Conservation (phyloP, 345 rosid genomes). For the Gossypium anomalum region DNA sequence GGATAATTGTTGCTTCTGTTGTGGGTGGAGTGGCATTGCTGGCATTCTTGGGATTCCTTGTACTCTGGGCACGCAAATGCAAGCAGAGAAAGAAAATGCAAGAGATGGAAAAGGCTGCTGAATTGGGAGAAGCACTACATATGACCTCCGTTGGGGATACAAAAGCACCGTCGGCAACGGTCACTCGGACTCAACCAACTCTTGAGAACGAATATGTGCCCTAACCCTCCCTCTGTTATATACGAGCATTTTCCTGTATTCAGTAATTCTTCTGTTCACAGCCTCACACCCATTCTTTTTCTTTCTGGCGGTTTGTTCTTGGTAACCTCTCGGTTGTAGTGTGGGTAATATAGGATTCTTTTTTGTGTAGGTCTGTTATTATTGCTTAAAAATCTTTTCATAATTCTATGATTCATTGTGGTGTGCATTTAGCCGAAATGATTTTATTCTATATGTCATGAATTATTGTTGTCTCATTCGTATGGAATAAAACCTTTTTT, state of each 20-base stretch:
- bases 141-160: constrained; percentile 79
- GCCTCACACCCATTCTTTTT: constrained; percentile 38
- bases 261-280: constrained; percentile 42
- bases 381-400: constrained; percentile 23
- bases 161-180: constrained; percentile 77
- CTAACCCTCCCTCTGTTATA: constrained; percentile 18
- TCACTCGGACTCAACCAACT: constrained; percentile 80
- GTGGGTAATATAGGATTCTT: constrained; percentile 41
- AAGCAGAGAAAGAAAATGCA: constrained; percentile 61
- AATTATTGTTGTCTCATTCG: constrained; percentile 42
- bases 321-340: constrained; percentile 28
- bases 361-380: constrained; percentile 23
- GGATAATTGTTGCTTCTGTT: constrained; percentile 84
- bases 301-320: constrained; percentile 23
- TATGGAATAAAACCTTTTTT: constrained; percentile 35
- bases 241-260: constrained; percentile 40
- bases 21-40: constrained; percentile 60
- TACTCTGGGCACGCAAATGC: constrained; percentile 50
- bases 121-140: constrained; percentile 73
- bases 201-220: constrained; percentile 88
- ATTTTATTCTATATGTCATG: constrained; percentile 40
- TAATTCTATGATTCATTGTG: constrained; percentile 50
- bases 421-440: constrained; percentile 38
- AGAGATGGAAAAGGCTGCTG: constrained; percentile 94
- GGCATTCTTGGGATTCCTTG: constrained; percentile 41